These are phyloP conservation scores for Leucosporidium yakuticum DNA, from an alignment of 768 basidiomycete species.

Conservation along the genomic window DNA sequence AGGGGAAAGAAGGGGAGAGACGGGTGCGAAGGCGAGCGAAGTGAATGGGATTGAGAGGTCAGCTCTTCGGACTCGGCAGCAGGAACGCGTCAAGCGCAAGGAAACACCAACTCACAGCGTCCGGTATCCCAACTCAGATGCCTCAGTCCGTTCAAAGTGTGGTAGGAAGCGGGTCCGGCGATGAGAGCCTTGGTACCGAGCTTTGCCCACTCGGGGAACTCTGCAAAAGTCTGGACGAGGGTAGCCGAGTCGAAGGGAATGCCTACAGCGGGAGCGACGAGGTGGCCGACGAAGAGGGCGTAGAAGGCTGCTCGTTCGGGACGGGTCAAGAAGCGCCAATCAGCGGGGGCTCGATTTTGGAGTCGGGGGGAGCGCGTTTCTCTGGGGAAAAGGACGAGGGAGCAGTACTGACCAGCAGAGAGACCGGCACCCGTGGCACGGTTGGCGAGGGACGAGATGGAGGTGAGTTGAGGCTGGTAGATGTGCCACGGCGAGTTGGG, in stretches of 20 bases:
- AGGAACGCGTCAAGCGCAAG: background rate
- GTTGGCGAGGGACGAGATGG: conserved; percentile 77
- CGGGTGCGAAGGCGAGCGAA: too few relatives aligned
- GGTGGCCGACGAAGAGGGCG: conserved; percentile 77
- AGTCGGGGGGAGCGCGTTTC: background rate
- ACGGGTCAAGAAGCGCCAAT: conserved; percentile 1
- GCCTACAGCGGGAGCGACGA: conserved; percentile 62
- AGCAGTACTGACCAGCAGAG: conserved; percentile 57
- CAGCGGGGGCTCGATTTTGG: background rate
- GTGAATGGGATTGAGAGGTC: too few relatives aligned
- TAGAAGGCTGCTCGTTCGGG: conserved; percentile 61
- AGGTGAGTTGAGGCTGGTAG: conserved; percentile 91
- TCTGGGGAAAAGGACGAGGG: too few relatives aligned
- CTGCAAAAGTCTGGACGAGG: conserved; percentile 63
- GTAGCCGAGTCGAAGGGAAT: conserved; percentile 68
- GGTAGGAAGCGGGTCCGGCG: conserved; percentile 83
- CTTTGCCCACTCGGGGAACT: conserved; percentile 71
- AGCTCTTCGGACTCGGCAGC: background rate
- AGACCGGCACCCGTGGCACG: conserved; percentile 77
- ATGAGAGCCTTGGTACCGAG: conserved; percentile 68
- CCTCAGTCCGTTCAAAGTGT: conserved; percentile 80
- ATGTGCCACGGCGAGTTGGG: conserved; percentile 92
- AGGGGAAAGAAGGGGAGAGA: too few relatives aligned
- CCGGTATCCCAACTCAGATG: conserved; percentile 86
- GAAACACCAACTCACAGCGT: conserved; percentile 61